A percentile compares a stretch with the other conserved stretches of the same genome.
Conservation (phyloP, 306 rosid species). For the Benincasa hispida region DNA sequence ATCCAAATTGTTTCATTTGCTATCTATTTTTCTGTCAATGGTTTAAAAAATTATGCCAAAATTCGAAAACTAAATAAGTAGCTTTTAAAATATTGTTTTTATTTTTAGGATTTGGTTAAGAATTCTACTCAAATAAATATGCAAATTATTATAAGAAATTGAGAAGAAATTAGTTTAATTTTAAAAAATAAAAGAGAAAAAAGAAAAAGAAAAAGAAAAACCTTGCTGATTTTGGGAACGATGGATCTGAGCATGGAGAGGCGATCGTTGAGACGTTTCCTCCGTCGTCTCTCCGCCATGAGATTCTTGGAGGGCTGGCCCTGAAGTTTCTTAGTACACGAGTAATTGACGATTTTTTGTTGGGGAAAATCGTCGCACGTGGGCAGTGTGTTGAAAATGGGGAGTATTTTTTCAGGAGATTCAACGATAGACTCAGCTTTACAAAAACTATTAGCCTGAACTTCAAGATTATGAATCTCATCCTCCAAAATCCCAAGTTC, state of each 20-base stretch:
- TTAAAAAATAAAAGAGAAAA: too few relatives aligned
- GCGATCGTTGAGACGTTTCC: conserved; percentile 52
- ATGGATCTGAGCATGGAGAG: conserved; percentile 71
- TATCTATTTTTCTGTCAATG: too few relatives aligned
- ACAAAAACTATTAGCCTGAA: conserved; percentile 18
- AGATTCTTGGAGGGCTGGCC: conserved; percentile 70
- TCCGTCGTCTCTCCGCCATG: conserved; percentile 67
- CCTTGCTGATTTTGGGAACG: conserved; percentile 73
- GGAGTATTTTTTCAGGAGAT: conserved; percentile 23
- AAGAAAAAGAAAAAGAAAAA: neutral
- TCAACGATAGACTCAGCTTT: conserved; percentile 33
- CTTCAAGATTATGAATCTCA: conserved; percentile 36
- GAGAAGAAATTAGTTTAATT: too few relatives aligned
- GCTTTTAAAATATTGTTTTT: too few relatives aligned
- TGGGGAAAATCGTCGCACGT: neutral
- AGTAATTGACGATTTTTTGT: conserved; percentile 9
- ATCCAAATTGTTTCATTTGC: too few relatives aligned
- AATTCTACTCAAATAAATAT: too few relatives aligned
- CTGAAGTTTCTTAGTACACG: conserved; percentile 30
- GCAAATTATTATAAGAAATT: too few relatives aligned
- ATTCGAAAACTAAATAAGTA: too few relatives aligned
- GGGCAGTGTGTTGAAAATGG: conserved; percentile 21
- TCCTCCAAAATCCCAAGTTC: conserved; percentile 30
- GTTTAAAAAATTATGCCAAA: too few relatives aligned
- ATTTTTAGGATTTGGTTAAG: too few relatives aligned